Evolutionary conservation across 1,139 yeast genomes (phyloP).

Genomic region (Taphrina flavorubra): DNA sequence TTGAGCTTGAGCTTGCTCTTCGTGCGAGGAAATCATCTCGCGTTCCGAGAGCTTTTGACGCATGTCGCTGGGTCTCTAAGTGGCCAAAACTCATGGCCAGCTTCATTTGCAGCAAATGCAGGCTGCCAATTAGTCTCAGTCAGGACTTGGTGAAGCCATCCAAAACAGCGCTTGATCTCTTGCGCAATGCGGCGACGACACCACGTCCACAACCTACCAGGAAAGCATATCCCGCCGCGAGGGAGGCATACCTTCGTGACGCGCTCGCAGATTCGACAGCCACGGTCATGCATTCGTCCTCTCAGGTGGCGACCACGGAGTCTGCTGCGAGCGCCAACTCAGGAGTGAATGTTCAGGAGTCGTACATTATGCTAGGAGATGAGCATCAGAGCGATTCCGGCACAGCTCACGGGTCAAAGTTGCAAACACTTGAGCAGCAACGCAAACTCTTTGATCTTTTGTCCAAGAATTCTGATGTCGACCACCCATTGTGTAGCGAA

Average conservation of each 20-base stretch:
- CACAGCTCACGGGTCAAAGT: conserved; percentile 49
- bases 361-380: conserved; percentile 56
- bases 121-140: conserved; percentile 16
- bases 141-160: conserved; percentile 20
- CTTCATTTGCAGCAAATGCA: conserved; percentile 37
- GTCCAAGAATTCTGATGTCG: conserved; percentile 75
- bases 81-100: conserved; percentile 13
- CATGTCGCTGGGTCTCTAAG: no score
- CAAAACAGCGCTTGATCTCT: conserved; percentile 13
- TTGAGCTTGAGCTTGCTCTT: no score
- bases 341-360: conserved; percentile 44
- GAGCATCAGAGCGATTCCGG: conserved; percentile 46
- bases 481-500: conserved; percentile 85
- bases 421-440: conserved; percentile 57
- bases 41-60: no score
- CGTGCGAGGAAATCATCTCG: no score
- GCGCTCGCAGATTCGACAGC: conserved; percentile 26
- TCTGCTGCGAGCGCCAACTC: background rate
- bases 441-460: conserved; percentile 70
- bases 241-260: conserved; percentile 23
- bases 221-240: conserved; percentile 21
- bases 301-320: background rate
- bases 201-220: conserved; percentile 17
- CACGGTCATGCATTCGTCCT: conserved; percentile 3
- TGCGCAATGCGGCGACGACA: conserved; percentile 29